Percentiles rank a stretch among this genome's conserved stretches.
Evolutionary conservation across 768 basidiomycete species (phyloP).

Genomic region (Termitomyces titanicus): DNA sequence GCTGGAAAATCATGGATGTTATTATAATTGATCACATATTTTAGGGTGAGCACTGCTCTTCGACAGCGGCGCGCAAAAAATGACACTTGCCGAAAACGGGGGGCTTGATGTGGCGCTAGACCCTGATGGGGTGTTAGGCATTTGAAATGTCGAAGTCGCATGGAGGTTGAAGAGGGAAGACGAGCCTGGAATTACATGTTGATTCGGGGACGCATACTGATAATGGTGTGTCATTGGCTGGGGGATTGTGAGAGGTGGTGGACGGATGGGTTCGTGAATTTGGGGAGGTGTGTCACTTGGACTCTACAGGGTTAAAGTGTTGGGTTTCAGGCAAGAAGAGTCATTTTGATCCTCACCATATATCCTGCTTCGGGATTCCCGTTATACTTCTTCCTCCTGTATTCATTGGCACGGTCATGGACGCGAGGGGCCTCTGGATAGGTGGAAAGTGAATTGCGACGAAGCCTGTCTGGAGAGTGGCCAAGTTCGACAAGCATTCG

Average conservation of each 20-base stretch:
- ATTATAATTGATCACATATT: slow-evolving; percentile 50
- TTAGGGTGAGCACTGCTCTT: background rate
- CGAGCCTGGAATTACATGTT: slow-evolving; percentile 35
- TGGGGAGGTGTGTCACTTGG: slow-evolving; percentile 45
- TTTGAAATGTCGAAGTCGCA: slow-evolving; percentile 51
- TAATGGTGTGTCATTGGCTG: slow-evolving; percentile 54
- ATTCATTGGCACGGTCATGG: slow-evolving; percentile 59
- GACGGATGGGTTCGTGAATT: slow-evolving; percentile 32
- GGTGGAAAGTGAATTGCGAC: slow-evolving; percentile 42
- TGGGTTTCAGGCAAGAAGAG: background rate
- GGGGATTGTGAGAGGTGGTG: slow-evolving; percentile 63
- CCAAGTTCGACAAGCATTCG: slow-evolving; percentile 53
- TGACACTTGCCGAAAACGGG: slow-evolving; percentile 84
- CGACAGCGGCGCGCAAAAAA: slow-evolving; percentile 24
- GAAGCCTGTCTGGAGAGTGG: slow-evolving; percentile 35
- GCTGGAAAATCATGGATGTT: slow-evolving; percentile 47
- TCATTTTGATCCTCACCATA: background rate
- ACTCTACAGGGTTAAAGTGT: slow-evolving; percentile 27
- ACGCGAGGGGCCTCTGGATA: slow-evolving; percentile 43
- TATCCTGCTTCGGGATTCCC: slow-evolving; percentile 13
- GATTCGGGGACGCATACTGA: slow-evolving; percentile 33
- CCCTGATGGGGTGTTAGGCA: slow-evolving; percentile 69
- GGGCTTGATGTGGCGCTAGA: slow-evolving; percentile 74
- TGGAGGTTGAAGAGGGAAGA: slow-evolving; percentile 51
- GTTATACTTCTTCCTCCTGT: slow-evolving; percentile 56